Evolutionary conservation across 306 rosid species (phyloP).

Genomic region (Cyamopsis tetragonoloba): DNA sequence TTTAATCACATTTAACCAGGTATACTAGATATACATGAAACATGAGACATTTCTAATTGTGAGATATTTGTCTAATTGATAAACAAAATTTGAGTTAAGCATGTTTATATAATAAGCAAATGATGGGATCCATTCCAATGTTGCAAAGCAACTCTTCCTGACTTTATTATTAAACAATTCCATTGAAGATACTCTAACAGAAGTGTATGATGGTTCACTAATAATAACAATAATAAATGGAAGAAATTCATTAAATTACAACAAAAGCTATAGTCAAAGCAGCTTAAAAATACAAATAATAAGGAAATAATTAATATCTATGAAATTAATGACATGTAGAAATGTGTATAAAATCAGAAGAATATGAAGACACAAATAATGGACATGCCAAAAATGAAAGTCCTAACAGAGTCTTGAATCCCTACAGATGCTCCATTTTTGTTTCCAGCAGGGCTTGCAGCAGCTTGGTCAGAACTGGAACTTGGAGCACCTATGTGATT

Average conservation of each 20-base stretch:
- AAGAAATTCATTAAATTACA: neutral
- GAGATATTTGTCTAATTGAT: too few species aligned
- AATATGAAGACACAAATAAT: slow-evolving; percentile 7
- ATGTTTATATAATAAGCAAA: too few species aligned
- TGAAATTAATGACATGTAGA: neutral
- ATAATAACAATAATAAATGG: neutral
- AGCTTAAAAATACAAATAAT: slow-evolving; percentile 11
- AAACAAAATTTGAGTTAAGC: too few species aligned
- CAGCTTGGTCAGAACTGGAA: slow-evolving; percentile 9
- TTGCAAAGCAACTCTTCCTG: too few species aligned
- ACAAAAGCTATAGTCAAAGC: slow-evolving; percentile 12
- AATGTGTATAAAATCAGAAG: slow-evolving; percentile 25
- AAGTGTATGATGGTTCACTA: slow-evolving; percentile 9
- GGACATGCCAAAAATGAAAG: slow-evolving; percentile 26
- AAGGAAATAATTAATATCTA: slow-evolving; percentile 14
- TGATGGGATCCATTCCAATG: too few species aligned
- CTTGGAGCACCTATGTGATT: slow-evolving; percentile 9
- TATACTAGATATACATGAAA: too few species aligned
- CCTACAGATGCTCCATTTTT: slow-evolving; percentile 21
- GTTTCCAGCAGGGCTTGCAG: slow-evolving; percentile 16
- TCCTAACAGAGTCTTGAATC: neutral
- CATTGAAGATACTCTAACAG: too few species aligned
- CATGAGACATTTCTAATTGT: too few species aligned
- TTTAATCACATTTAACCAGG: too few species aligned
- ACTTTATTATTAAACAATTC: too few species aligned